Evolutionary conservation across 176 grass and related monocot genomes (phyloP).

Genomic region (Metroxylon sagu): DNA sequence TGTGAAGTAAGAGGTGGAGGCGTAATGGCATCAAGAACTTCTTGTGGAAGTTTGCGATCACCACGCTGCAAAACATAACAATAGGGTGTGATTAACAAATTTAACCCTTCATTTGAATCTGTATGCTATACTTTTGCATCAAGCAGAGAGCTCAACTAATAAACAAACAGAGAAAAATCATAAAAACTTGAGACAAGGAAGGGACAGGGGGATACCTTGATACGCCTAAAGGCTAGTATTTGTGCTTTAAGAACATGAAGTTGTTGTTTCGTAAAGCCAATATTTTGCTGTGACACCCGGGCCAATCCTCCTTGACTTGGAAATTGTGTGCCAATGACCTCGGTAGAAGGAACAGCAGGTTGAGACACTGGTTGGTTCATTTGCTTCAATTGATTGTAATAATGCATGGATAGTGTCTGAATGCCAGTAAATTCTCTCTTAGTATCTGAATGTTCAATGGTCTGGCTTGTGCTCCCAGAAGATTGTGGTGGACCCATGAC

Average conservation of each 20-base stretch:
- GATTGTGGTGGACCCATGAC: conserved; percentile 33
- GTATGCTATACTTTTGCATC: conserved; percentile 1
- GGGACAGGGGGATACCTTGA: conserved; percentile 54
- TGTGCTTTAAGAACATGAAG: conserved; percentile 98
- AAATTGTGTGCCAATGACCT: conserved; percentile 28
- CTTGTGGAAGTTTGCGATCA: conserved; percentile 69
- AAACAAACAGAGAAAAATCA: not conserved
- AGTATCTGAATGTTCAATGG: conserved; percentile 40
- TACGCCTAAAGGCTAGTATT: conserved; percentile 93
- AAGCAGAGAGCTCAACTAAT: conserved; percentile 7
- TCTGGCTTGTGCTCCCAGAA: conserved; percentile 38
- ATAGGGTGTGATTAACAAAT: too few relatives aligned
- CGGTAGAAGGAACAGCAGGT: conserved; percentile 19
- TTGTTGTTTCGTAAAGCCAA: conserved; percentile 79
- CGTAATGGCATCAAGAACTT: conserved; percentile 89
- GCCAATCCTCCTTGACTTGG: conserved; percentile 26
- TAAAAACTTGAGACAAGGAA: too few relatives aligned
- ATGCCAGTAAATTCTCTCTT: conserved; percentile 37
- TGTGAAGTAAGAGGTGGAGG: conserved; percentile 38
- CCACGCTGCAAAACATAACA: conserved; percentile 50
- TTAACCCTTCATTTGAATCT: not conserved
- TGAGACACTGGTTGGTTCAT: conserved; percentile 23
- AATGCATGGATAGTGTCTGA: conserved; percentile 49
- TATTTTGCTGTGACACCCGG: conserved; percentile 16
- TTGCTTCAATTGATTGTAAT: conserved; percentile 55